Base-by-base conservation (phyloP, 2,329 filamentous ascomycete species). In the Colletotrichum tropicicola region DNA sequence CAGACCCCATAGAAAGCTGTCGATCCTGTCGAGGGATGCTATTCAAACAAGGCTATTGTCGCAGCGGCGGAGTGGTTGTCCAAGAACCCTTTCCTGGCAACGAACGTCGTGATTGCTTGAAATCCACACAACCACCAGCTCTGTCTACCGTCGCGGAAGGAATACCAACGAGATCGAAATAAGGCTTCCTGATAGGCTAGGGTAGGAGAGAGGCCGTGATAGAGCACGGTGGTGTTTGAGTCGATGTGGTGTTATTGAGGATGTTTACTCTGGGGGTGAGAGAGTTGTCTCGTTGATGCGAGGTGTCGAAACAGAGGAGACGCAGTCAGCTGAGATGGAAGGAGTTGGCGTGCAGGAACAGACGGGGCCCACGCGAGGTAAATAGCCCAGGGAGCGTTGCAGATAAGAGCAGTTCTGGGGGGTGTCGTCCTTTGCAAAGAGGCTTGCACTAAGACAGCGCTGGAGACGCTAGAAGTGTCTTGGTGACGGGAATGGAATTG, bases 401-500 rank as follows among this genome's bases (percentile, higher is more conserved):
- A 61, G 44, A 51, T 45, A 30, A 55, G 57, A 15, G 28, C 35
- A 17, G 9, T 45, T 37, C 35, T 17, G 37, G 27, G 35, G 45
- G 61, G 44, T 25, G 32, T 27, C 15, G 35, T 60, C 28, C 32
- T 30, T 35, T 10, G 19, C 12, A 44, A 55, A 15, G 61, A 65
- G 61, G 61, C 61, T 65, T 65, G 61, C 57, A 55, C 61, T 65
- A 65, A 44, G 57, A 49, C 61, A 28, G 44, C 17, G 45, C 44
- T 55, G 43, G 57, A 25, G 21, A 44, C 61, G 57, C 61, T 65
- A 61, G 57, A 61, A 65, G 61, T 61, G 61, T 65, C 61, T 65
- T 51, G 61, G 57, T 61, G 61, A 65, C 61, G 62, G 62, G 65
- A 66, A 66, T 66, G 65, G 61, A 59, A 67, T 65, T 62, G 62